These are phyloP conservation scores for Saccharomycodes ludwigii DNA, from an alignment of 805 yeast species.

Conservation along the genomic window DNA sequence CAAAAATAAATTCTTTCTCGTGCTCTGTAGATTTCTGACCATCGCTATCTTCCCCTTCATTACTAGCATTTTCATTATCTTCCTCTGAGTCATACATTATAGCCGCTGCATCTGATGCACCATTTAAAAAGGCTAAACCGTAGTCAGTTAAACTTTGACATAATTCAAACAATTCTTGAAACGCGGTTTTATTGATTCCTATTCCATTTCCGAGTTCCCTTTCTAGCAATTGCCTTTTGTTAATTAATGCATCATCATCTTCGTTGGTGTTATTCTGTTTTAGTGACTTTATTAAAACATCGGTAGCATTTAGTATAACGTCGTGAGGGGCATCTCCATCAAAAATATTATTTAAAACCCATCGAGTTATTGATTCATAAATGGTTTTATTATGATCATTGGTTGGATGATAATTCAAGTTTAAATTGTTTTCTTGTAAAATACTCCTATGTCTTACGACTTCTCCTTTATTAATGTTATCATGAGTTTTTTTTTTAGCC, in stretches of 20 bases:
- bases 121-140: constrained; percentile 9
- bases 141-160: constrained; percentile 43
- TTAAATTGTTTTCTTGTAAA: neutral
- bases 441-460: constrained; percentile 9
- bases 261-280: constrained; percentile 12
- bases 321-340: constrained; percentile 70
- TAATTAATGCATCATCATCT: constrained; percentile 23
- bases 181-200: constrained; percentile 22
- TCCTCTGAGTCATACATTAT: constrained; percentile 34
- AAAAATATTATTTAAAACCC: constrained; percentile 38
- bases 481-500: neutral
- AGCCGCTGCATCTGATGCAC: constrained; percentile 31
- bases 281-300: constrained; percentile 12
- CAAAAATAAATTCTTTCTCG: too few relatives aligned
- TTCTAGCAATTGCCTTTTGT: constrained; percentile 13
- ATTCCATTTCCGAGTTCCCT: too few relatives aligned
- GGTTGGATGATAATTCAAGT: constrained; percentile 51
- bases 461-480: constrained; percentile 6
- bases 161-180: constrained; percentile 32
- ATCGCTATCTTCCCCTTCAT: constrained; percentile 18
- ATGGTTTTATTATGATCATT: constrained; percentile 36
- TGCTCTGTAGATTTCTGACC: constrained; percentile 19
- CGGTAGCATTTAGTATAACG: constrained; percentile 33
- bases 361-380: constrained; percentile 45
- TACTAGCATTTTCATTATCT: constrained; percentile 17